These are phyloP conservation scores for Termitomyces sp. DNA, from an alignment of 768 basidiomycete genomes.

Conservation along the genomic window DNA sequence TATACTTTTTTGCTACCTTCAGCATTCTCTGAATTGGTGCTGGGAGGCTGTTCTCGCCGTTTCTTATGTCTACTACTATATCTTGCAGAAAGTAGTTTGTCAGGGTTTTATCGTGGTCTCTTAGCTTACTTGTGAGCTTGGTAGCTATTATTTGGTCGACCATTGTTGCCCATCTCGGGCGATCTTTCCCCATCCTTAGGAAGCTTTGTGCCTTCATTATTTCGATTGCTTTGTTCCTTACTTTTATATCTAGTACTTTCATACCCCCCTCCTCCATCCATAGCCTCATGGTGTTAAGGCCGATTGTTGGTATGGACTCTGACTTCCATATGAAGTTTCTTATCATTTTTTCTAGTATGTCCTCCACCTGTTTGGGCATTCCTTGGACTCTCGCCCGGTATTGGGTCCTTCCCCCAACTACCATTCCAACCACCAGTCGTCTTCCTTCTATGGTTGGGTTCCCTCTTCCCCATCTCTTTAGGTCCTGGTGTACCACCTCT, in stretches of 20 bases:
- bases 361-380: constrained; percentile 23
- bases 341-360: background rate
- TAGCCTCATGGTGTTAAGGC: constrained; percentile 12
- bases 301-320: constrained; percentile 10
- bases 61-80: no score
- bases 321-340: constrained; percentile 23
- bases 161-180: no score
- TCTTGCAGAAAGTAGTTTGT: no score
- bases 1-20: no score
- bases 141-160: no score
- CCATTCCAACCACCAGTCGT: constrained; percentile 18
- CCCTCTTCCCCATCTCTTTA: no score
- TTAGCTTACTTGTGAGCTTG: no score
- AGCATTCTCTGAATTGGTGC: no score
- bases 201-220: constrained; percentile 11
- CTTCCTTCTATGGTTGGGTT: constrained; percentile 1
- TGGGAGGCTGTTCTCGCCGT: no score
- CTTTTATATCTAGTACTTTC: constrained; percentile 15
- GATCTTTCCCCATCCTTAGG: no score
- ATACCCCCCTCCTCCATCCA: background rate
- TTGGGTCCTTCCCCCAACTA: constrained; percentile 10
- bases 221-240: constrained; percentile 22
- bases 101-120: no score
- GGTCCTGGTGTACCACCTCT: no score
- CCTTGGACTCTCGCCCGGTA: constrained; percentile 29